These are phyloP conservation scores for Hypoxylon sp. DNA, from an alignment of 2,329 filamentous ascomycete genomes.

Conservation along the genomic window DNA sequence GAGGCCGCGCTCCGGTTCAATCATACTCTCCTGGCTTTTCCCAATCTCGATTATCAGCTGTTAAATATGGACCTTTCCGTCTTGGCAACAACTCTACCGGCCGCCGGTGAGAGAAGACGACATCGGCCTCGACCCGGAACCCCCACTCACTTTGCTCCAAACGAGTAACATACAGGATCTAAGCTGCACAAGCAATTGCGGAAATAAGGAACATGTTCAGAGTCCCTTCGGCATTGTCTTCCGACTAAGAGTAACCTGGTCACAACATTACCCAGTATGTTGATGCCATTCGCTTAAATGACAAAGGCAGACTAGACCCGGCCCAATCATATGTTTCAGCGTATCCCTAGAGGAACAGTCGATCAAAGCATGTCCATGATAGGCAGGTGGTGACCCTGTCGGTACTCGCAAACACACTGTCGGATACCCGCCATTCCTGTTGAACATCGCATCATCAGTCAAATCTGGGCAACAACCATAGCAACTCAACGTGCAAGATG, in stretches of 20 bases:
- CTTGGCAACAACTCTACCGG: constrained; percentile 5
- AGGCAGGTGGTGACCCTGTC: constrained; percentile 18
- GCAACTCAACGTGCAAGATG: background rate
- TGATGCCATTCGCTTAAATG: constrained; percentile 17
- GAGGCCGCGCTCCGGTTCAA: background rate
- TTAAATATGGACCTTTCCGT: constrained; percentile 12
- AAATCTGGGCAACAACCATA: background rate
- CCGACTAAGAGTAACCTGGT: background rate
- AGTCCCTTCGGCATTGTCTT: background rate
- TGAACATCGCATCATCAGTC: constrained; percentile 27
- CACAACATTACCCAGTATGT: constrained; percentile 18
- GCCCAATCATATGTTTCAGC: background rate
- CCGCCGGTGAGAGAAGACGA: background rate
- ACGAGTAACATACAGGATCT: background rate
- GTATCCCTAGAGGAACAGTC: constrained; percentile 1
- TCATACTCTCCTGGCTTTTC: background rate
- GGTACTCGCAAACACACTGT: background rate
- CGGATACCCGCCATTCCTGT: constrained; percentile 23
- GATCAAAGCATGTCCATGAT: background rate
- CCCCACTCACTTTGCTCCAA: constrained; percentile 1
- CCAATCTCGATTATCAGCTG: background rate
- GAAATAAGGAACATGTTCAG: background rate
- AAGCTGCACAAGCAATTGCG: background rate
- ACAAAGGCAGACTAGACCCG: background rate
- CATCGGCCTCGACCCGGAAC: background rate